Evolutionary conservation across 257 asterid genomes (phyloP), one percentile per base, ranked within the genome.

Genomic region (Thymus mandschuricus): DNA sequence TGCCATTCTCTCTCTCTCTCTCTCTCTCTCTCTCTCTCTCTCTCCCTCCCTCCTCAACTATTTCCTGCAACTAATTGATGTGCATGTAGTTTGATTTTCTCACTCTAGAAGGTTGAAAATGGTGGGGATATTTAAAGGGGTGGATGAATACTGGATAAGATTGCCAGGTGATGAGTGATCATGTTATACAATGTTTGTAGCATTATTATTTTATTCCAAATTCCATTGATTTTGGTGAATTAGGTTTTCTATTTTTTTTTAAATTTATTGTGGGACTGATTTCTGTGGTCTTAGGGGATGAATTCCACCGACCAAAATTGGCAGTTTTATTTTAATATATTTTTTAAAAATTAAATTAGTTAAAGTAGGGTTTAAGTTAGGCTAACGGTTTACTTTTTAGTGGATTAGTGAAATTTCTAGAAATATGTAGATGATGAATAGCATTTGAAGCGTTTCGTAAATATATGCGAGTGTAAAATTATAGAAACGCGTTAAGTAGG

Each of bases 1-100:
- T 1, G 97, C 84, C 97, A 90, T 89, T 78, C 43, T 50, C 70
- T 40, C 21, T 21, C 21, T 0, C 21, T 62, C 1, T 13, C 4
- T 30, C 34, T n/a, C 3, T 29, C 28, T n/a, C 29, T 49, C 58
- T 68, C 60, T 0, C 21, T 62, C 1, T 13, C 4, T 30, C 34
- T n/a, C 3, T 29, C 28, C 10, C 29, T 49, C 58, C 61, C 60
- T 10, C 45, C 13, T 50, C 27, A 43, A 31, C 30, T 15, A 21
- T 41, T 41, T 35, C 12, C n/a, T 12, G 12, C 5, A 3, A 44
- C 1, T 38, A 38, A 38, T 38, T 1, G 4, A 38, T 4, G 7
- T 44, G 6, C 9, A 7, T 31, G 8, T 13, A 1, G 6, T 64
- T 29, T 44, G 49, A 1, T 8, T 44, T 44, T 41, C 40, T 38